Base-by-base conservation (phyloP, 345 rosid genomes). In the Litchi chinensis region DNA sequence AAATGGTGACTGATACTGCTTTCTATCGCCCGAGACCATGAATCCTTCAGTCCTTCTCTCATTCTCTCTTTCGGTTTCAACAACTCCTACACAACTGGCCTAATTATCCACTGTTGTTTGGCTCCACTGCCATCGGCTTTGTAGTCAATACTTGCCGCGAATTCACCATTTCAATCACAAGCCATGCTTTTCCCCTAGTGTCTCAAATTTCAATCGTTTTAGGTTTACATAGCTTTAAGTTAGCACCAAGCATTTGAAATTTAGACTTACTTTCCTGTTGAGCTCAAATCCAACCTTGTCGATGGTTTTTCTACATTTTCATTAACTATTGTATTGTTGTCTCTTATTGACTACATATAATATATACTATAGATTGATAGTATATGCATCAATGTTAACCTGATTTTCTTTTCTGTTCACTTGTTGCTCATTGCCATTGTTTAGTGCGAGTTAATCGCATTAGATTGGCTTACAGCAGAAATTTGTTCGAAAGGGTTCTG, bases 1-100 rank as follows among this genome's bases (percentile, higher is more conserved):
- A 96, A 32, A 32, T 19, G 76, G 37, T 60, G 74, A 79, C 74
- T 5, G 24, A 46, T 28, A 26, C 48, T 68, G 68, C 32, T 64
- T 71, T 74, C 59, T 79, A 73, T 65, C 73, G 48, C 62, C 59
- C 69, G 63, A 66, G 37, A 3, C 37, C 37, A 32, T 32, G 37
- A 32, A 32, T 3, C 37, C 68, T 5, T 59, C 12, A 13, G 5
- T 57, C 10, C 32, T 59, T 74, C 13, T 41, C 44, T 41, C 44
- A 41, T 5, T 41, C 44, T 41, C 56, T 26, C 40, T 7, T 13
- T 21, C 22, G 6, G 56, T 62, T 73, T 83, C 41, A 13, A 63
- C 54, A 65, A 65, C 70, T 70, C 72, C 75, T 43, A 5, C 68
- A 26, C 56, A 41, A 68, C 19, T 48, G 62, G 68, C 39, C 54